phyloP scores from a whole-genome alignment of 345 rosid genomes.

The Eucalyptus erythrocorys region DNA sequence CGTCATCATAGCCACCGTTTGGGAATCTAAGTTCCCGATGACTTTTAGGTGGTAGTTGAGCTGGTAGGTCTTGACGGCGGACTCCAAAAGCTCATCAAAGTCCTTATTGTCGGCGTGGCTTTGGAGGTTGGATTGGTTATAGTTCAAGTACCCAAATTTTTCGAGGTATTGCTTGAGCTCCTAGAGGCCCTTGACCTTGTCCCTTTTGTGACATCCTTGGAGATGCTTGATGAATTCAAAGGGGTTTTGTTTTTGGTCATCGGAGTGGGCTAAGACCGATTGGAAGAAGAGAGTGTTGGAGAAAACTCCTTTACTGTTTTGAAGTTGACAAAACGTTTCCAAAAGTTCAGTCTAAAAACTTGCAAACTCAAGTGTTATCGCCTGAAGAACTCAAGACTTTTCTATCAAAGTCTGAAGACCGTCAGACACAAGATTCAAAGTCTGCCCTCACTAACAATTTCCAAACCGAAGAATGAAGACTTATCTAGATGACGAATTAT shows the following conservation, averaged over 20 bases:
- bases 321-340: no score
- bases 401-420: no score
- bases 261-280: background rate
- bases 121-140: background rate
- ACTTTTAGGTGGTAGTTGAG: background rate
- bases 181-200: conserved; percentile 5
- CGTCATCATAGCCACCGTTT: conserved; percentile 1
- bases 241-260: background rate
- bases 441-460: no score
- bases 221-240: conserved; percentile 7
- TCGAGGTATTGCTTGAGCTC: conserved; percentile 12
- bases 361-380: no score
- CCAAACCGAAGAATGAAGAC: no score
- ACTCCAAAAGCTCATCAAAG: conserved; percentile 10
- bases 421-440: no score
- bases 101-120: background rate
- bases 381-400: no score
- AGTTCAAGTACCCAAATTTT: conserved; percentile 3
- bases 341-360: no score
- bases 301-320: no score
- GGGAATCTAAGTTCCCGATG: background rate
- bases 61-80: conserved; percentile 15
- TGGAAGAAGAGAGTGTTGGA: background rate
- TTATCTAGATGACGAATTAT: no score
- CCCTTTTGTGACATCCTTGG: conserved; percentile 16